Evolutionary conservation across 129 eudicot species (phyloP), one percentile per base, ranked within the genome.

Genomic region (Flaveria linearis): DNA sequence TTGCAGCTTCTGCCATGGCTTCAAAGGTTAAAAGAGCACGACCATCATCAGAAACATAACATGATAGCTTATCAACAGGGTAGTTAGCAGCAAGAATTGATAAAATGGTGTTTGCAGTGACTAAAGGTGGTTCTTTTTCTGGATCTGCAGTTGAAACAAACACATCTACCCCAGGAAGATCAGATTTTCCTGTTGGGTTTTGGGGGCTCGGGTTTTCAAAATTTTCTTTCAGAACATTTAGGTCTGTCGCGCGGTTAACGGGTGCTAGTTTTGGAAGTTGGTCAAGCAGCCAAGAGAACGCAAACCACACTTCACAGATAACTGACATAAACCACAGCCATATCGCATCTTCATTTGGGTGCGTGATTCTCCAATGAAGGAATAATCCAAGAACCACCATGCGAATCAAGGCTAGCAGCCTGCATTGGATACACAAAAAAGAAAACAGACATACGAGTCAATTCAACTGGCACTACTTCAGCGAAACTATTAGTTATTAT

Each of bases 1-100:
- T 88, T 53, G 93, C 93, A 28, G 93, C 93, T 69, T 88, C 93
- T 15, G 90, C 93, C 93, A 88, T 86, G 51, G 93, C 93, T 73
- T 88, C 93, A 43, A 88, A 88, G 2, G 93, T 83, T 39, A 88
- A 46, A 57, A 88, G 88, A 15, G 93, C 86, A 56, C 93, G 90
- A n/a, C 93, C 93, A 9, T 86, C 93, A 65, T 88, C 93, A 60
- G 93, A 88, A 33, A 88, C 87, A 55, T 88, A 88, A 71, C 93
- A 88, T 30, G 93, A 68, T 15, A 86, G 83, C 79, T 88, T 88
- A 11, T 88, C 88, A 6, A 86, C 88, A 2, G 93, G 93, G 66
- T 88, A 88, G 64, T 88, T 87, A 57, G 84, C 86, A 18, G 90
- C 90, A 9, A 88, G 81, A 74, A 88, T 88, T 4, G 93, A 88